Conservation (phyloP, 805 yeast genomes). For the Metschnikowia amazonensis region DNA sequence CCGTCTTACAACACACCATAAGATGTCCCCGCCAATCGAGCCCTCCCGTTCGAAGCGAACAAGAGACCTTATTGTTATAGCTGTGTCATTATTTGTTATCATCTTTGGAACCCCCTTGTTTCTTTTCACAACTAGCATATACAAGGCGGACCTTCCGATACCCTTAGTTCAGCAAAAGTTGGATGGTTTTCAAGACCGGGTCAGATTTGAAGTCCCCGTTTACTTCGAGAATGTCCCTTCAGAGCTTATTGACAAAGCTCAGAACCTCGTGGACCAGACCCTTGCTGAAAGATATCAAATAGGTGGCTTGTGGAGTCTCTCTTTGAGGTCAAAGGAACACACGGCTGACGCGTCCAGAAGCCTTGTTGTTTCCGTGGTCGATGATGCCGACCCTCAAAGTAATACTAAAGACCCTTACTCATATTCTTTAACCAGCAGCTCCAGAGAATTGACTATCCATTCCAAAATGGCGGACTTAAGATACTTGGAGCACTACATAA, state of each 20-base stretch:
- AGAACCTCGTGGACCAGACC: constrained; percentile 30
- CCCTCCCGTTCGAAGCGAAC: constrained; percentile 9
- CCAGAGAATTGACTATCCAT: constrained; percentile 28
- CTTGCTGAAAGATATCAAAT: constrained; percentile 14
- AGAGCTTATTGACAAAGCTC: constrained; percentile 32
- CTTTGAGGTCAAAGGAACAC: constrained; percentile 18
- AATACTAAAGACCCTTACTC: constrained; percentile 6
- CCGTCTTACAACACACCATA: background rate
- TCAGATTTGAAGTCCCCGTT: constrained; percentile 40
- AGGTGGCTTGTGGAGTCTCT: constrained; percentile 27
- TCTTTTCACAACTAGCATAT: constrained; percentile 55
- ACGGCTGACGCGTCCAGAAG: constrained; percentile 13
- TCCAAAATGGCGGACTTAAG: constrained; percentile 22
- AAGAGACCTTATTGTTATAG: constrained; percentile 11
- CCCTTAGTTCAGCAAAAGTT: constrained; percentile 33
- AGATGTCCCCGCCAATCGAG: constrained; percentile 12
- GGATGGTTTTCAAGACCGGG: constrained; percentile 19
- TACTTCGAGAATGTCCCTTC: constrained; percentile 36
- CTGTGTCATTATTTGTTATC: constrained; percentile 19
- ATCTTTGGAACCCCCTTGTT: constrained; percentile 57
- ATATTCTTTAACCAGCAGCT: constrained; percentile 35
- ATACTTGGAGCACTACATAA: constrained; percentile 34
- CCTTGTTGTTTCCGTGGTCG: constrained; percentile 35
- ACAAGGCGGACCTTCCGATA: constrained; percentile 58
- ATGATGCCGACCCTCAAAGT: constrained; percentile 19